Conservation (phyloP, 2,329 filamentous ascomycete genomes). For the Fusarium buxicola region DNA sequence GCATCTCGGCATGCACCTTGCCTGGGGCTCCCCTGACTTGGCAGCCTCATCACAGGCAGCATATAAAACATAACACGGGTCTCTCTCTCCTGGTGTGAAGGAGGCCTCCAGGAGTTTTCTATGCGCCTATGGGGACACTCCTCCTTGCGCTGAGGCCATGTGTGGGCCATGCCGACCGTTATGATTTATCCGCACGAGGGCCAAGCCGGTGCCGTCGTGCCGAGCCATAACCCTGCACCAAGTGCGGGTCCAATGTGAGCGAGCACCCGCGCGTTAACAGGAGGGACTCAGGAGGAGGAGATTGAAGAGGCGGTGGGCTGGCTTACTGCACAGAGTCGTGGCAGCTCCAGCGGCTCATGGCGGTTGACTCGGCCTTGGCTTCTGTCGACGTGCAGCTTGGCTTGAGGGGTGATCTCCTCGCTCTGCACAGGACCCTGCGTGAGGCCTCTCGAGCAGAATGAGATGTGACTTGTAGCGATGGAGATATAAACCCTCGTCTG, state of each 20-base stretch:
- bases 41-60: too few species aligned
- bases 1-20: too few species aligned
- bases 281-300: conserved; percentile 11
- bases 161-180: too few species aligned
- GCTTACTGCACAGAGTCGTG: conserved; percentile 35
- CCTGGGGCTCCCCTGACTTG: too few species aligned
- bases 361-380: conserved; percentile 39
- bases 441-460: conserved; percentile 29
- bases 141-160: too few species aligned
- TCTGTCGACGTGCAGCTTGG: conserved; percentile 11
- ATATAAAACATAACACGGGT: too few species aligned
- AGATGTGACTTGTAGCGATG: background rate
- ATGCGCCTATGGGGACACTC: too few species aligned
- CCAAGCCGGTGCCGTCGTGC: conserved; percentile 16
- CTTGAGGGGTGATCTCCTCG: background rate
- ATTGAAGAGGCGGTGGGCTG: conserved; percentile 14
- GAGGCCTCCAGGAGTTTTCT: too few species aligned
- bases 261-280: conserved; percentile 7
- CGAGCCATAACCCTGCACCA: conserved; percentile 16
- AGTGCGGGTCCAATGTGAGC: conserved; percentile 16
- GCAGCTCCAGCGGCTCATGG: conserved; percentile 25
- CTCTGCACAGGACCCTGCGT: background rate
- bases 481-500: conserved; percentile 16
- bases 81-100: too few species aligned
- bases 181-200: too few species aligned